These are phyloP conservation scores for Eucalyptus microcorys DNA, from an alignment of 345 rosid genomes.

Conservation along the genomic window DNA sequence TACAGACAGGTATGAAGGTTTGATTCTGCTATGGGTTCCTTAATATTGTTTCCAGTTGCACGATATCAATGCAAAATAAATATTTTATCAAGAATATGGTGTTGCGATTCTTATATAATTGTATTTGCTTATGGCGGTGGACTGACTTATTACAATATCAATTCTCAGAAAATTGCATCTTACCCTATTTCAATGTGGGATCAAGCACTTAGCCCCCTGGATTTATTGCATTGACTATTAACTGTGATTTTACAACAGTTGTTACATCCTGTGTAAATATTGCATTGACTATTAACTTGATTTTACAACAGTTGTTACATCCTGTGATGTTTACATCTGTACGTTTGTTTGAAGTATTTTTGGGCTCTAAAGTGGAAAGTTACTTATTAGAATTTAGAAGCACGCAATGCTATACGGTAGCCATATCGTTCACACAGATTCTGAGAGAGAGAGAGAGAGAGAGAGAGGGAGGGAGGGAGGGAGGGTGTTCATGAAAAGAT, in stretches of 20 bases:
- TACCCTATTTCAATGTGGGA: background rate
- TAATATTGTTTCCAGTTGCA: background rate
- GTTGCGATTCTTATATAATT: background rate
- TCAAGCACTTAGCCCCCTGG: background rate
- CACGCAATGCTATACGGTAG: background rate
- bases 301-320: background rate
- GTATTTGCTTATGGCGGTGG: background rate
- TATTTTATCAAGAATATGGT: background rate
- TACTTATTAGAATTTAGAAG: background rate
- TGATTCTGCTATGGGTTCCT: background rate
- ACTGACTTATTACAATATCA: background rate
- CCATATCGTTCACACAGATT: background rate
- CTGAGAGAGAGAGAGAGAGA: background rate
- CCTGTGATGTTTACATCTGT: background rate
- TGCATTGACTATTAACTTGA: background rate
- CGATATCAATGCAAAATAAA: background rate
- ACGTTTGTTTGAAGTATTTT: background rate
- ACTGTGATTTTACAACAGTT: background rate
- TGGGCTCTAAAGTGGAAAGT: background rate
- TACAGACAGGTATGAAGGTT: conserved; percentile 6
- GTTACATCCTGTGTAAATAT: no score
- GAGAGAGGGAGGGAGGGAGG: background rate
- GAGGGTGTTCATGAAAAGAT: background rate
- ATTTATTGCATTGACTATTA: background rate
- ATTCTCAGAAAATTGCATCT: background rate